Conservation (phyloP, 176 grass and related monocot species). For the Triticum timopheevii region DNA sequence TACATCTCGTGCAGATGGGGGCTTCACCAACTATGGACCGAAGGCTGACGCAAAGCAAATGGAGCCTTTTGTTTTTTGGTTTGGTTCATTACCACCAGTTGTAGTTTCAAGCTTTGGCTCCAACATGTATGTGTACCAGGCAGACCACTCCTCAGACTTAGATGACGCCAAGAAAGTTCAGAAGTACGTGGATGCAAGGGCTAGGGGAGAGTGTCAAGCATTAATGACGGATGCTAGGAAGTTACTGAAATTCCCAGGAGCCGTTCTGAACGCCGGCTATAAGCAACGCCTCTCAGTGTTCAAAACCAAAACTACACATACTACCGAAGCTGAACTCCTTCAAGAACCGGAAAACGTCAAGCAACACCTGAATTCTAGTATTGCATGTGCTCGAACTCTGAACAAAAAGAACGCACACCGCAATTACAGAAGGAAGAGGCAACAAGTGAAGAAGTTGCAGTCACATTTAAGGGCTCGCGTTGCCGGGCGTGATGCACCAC, state of each 20-base stretch:
- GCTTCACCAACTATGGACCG: neutral
- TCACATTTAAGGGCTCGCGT: neutral
- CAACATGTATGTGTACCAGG: neutral
- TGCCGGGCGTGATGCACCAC: rapidly evolving
- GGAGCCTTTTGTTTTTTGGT: neutral
- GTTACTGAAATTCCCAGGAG: neutral
- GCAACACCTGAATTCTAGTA: neutral
- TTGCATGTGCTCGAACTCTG: neutral
- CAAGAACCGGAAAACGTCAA: neutral
- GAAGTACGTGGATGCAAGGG: neutral
- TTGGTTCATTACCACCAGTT: neutral
- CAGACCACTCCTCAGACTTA: neutral
- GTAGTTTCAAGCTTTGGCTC: neutral
- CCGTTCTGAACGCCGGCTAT: too few species aligned
- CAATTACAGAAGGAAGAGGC: neutral
- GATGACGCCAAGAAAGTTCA: neutral
- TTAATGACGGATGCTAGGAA: neutral
- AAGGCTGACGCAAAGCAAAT: neutral
- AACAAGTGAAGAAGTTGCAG: neutral
- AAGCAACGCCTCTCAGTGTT: too few species aligned
- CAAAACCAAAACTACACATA: too few species aligned
- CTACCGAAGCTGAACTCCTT: neutral
- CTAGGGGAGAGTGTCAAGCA: neutral
- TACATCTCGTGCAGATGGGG: slow-evolving; percentile 25
- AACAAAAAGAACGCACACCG: neutral